Evolutionary conservation across 73 alveolate species (phyloP).

Genomic region (Stentor coeruleus): DNA sequence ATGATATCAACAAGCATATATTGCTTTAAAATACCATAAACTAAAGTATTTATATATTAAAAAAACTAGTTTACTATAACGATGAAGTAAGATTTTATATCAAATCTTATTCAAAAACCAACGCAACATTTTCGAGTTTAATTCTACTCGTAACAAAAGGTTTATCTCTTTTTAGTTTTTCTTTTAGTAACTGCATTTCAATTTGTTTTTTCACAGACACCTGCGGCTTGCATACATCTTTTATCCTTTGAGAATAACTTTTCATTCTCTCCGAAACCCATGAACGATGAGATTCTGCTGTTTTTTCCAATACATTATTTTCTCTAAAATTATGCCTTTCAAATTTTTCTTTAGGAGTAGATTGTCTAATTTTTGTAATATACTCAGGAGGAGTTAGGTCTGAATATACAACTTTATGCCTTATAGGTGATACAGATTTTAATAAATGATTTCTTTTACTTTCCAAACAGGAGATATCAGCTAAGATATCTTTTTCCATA

Average conservation of each 20-base stretch:
- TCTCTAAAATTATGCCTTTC: neutral
- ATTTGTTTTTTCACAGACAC: neutral
- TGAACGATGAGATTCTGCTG: neutral
- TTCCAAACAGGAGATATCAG: neutral
- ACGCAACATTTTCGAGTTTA: neutral
- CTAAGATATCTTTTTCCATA: neutral
- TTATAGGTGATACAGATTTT: neutral
- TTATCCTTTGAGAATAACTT: neutral
- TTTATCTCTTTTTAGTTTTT: neutral
- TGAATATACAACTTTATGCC: neutral
- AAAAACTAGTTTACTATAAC: too few species aligned
- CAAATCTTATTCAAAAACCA: neutral
- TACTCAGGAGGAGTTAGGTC: conserved; percentile 11
- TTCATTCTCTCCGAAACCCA: conserved; percentile 27
- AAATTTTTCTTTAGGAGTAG: conserved; percentile 11
- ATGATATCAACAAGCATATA: too few species aligned
- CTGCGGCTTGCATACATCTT: neutral
- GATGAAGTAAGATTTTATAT: neutral
- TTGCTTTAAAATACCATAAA: too few species aligned
- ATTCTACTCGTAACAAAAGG: neutral
- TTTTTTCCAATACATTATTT: neutral
- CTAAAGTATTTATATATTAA: too few species aligned
- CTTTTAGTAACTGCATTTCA: neutral
- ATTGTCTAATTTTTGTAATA: neutral
- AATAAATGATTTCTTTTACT: neutral